Evolutionary conservation across 768 basidiomycete species (phyloP), one percentile per base, ranked within the genome.

Genomic region (Rhizopogon vinicolor): DNA sequence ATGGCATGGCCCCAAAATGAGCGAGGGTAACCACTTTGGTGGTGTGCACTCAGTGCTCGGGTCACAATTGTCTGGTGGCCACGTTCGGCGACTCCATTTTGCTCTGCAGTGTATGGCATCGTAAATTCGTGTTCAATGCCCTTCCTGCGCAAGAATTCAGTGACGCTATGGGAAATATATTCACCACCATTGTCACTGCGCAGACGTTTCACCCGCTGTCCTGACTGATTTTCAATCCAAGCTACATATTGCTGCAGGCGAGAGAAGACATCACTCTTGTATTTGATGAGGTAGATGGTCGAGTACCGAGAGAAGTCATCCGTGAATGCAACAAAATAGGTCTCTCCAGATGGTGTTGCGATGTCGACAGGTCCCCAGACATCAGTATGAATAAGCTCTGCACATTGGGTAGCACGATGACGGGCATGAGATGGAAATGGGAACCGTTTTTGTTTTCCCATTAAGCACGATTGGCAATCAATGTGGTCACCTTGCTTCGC

Each of bases 1-100:
- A 66, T 60, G 8, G 65, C 63, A 35, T 69, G 49, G 2, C 55
- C 49, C 69, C 70, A 70, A 49, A 62, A 65, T 0, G 54, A 59
- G 22, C 61, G 58, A 5, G 65, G 57, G 1, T 0, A 59, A 60
- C 9, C 63, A 65, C 28, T 61, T 37, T 19, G 70, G 56, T 59
- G 70, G 62, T 4, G 71, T 42, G 8, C 46, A 60, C 19, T 62
- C 59, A 16, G 58, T 18, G 25, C 63, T 58, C 10, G 61, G 40
- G 4, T 42, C 5, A 22, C 33, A 0, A 71, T 29, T 16, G 65
- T 68, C 39, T 68, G 62, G 44, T 72, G 72, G 44, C 65, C 57
- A 8, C 64, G 53, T 54, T 72, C 63, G 1, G 69, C 69, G 12
- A 70, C n/a, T 5, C 69, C 68, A 46, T 71, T 69, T 42, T 69